Evolutionary conservation across 345 rosid species (phyloP).

Genomic region (Eucalyptus lansdowneana): DNA sequence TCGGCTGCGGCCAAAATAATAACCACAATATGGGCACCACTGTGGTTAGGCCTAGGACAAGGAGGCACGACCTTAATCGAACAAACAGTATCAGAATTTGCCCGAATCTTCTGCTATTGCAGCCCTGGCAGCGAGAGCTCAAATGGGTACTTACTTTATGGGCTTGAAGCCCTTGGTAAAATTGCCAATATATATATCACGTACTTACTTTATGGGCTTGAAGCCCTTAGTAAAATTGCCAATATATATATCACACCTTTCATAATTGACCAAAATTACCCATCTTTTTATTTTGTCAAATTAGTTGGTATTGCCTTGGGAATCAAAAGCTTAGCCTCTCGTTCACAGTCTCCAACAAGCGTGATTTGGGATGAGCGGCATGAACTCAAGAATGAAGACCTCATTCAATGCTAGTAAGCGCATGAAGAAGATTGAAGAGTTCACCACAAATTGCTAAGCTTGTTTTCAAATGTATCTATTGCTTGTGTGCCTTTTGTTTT

Average conservation of each 20-base stretch:
- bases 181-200: neutral
- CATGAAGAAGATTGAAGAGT: no score
- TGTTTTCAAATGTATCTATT: no score
- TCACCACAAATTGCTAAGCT: no score
- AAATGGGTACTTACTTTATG: conserved; percentile 4
- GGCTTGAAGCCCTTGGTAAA: neutral
- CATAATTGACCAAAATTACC: neutral
- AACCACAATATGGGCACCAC: neutral
- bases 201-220: neutral
- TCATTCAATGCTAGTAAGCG: neutral
- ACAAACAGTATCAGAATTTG: neutral
- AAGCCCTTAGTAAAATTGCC: neutral
- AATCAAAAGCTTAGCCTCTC: neutral
- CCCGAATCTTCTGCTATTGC: conserved; percentile 4
- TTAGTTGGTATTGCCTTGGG: conserved; percentile 3
- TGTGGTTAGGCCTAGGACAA: neutral
- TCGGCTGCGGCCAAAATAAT: conserved; percentile 4
- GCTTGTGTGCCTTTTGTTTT: no score
- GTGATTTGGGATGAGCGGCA: neutral
- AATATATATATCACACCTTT: neutral
- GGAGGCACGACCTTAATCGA: neutral
- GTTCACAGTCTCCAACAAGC: neutral
- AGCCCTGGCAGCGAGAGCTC: conserved; percentile 1
- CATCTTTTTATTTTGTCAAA: neutral
- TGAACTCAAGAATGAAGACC: conserved; percentile 7